A percentile compares a stretch with the other conserved stretches of the same genome.
Evolutionary conservation across 2,329 filamentous ascomycete genomes (phyloP).

Genomic region (Dendryphion nanum): DNA sequence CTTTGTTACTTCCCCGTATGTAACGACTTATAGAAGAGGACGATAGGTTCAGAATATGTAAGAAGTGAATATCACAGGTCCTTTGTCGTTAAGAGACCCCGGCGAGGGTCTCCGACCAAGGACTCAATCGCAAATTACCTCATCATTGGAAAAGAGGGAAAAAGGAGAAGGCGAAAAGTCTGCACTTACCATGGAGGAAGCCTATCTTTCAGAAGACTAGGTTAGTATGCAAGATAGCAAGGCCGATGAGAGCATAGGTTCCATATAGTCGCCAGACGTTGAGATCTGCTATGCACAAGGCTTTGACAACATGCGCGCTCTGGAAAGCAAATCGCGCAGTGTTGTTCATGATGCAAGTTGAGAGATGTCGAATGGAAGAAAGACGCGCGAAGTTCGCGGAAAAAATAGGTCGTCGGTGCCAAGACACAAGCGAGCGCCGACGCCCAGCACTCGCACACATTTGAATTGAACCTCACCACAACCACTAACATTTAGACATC

Average conservation of each 20-base stretch:
- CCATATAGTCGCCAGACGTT: no score
- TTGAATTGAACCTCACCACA: background rate
- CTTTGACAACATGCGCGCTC: no score
- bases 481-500: conserved; percentile 5
- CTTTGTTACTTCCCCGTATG: background rate
- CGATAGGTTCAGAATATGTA: conserved; percentile 88
- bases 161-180: conserved; percentile 4
- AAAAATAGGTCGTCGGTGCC: background rate
- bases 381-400: background rate
- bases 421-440: conserved; percentile 3
- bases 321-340: no score
- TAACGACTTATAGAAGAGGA: background rate
- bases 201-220: no score
- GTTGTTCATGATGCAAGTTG: background rate
- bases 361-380: background rate
- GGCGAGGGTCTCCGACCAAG: conserved; percentile 83
- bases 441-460: conserved; percentile 5
- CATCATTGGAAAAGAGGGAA: conserved; percentile 63
- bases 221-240: no score
- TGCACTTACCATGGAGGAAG: conserved; percentile 29
- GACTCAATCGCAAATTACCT: conserved; percentile 99
- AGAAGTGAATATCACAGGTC: conserved; percentile 88
- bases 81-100: conserved; percentile 75
- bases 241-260: no score
- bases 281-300: no score